phyloP scores from a whole-genome alignment of 1,139 yeast genomes.

The Geotrichum bryndzae region DNA sequence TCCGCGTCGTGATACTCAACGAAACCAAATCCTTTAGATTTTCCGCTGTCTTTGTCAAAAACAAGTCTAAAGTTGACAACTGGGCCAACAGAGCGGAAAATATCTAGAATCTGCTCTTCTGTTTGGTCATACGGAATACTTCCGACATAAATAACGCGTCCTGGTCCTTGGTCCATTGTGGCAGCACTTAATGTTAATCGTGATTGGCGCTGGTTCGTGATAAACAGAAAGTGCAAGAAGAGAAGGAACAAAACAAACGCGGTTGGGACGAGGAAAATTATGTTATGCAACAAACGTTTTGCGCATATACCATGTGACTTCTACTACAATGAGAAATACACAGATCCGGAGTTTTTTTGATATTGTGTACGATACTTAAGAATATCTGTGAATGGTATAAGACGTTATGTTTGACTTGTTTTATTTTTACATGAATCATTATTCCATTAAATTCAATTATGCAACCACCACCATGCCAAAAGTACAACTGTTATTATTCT shows the following conservation, averaged over 20 bases:
- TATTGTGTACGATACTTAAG: too few relatives aligned
- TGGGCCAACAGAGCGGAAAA: slow-evolving; percentile 80
- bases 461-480: too few relatives aligned
- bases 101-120: slow-evolving; percentile 82
- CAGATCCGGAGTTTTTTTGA: too few relatives aligned
- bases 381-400: too few relatives aligned
- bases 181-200: not conserved
- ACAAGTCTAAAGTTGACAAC: slow-evolving; percentile 68
- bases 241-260: not conserved
- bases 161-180: slow-evolving; percentile 10
- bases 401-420: too few relatives aligned
- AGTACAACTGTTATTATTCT: too few relatives aligned
- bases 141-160: slow-evolving; percentile 52
- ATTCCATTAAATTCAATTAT: too few relatives aligned
- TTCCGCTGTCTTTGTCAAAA: slow-evolving; percentile 85
- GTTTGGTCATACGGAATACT: slow-evolving; percentile 73
- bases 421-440: too few relatives aligned
- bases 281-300: slow-evolving; percentile 2
- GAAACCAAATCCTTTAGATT: slow-evolving; percentile 86
- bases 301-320: not conserved
- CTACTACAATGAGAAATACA: too few relatives aligned
- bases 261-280: not conserved
- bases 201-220: not conserved
- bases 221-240: not conserved
- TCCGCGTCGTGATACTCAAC: slow-evolving; percentile 69